A percentile compares a stretch with the other conserved stretches of the same genome.
Conservation (phyloP, 1,284 basidiomycete species). For the Austroboletus rostrupii region DNA sequence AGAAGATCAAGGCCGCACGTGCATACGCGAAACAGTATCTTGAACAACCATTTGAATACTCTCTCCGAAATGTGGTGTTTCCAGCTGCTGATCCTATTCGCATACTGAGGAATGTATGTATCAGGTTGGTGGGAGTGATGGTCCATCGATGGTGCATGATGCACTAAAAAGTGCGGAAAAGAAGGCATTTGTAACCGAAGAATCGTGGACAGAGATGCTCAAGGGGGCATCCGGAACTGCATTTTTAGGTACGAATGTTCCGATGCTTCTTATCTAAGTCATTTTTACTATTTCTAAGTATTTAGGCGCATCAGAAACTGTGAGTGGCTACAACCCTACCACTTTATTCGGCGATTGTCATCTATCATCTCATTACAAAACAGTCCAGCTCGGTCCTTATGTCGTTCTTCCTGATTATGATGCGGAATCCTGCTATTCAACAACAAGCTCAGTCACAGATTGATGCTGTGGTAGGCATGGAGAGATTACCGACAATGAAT, state of each 20-base stretch:
- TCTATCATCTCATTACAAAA: background rate
- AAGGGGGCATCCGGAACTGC: conserved; percentile 5
- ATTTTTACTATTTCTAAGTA: no score
- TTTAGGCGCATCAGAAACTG: no score
- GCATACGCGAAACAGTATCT: background rate
- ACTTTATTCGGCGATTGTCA: no score
- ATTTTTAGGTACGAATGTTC: no score
- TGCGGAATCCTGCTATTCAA: conserved; percentile 28
- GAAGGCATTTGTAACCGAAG: background rate
- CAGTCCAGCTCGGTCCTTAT: conserved; percentile 6
- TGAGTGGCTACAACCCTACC: no score
- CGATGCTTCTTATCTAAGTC: no score
- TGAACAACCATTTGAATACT: conserved; percentile 10
- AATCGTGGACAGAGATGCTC: background rate
- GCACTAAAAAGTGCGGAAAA: background rate
- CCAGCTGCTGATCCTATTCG: no score
- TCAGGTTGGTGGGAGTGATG: no score
- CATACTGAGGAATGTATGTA: no score
- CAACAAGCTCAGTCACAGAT: conserved; percentile 31
- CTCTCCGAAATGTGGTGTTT: no score
- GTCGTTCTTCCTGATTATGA: conserved; percentile 34
- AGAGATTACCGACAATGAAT: conserved; percentile 28
- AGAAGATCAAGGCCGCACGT: background rate
- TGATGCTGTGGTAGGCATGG: conserved; percentile 25
- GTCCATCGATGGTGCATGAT: background rate